A percentile compares a stretch with the other conserved stretches of the same genome.
These are phyloP conservation scores for Schizophyllum commune DNA, from an alignment of 1,284 basidiomycete species.

Conservation along the genomic window DNA sequence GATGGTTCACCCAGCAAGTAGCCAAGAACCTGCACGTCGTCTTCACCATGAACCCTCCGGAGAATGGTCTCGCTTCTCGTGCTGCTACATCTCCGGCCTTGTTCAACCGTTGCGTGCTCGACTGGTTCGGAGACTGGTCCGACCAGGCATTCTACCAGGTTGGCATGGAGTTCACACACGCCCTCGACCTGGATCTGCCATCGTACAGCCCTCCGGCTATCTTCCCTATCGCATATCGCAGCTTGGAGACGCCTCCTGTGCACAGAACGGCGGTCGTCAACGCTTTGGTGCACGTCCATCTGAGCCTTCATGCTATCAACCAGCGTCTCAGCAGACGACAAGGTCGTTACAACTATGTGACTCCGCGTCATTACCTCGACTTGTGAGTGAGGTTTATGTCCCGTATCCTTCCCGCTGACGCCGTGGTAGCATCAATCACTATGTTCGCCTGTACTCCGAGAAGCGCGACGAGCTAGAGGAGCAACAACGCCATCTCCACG, in stretches of 20 bases:
- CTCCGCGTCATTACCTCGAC: slow-evolving; percentile 96
- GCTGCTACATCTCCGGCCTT: slow-evolving; percentile 96
- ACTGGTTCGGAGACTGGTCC: slow-evolving; percentile 99
- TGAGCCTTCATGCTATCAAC: slow-evolving; percentile 86
- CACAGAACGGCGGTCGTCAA: slow-evolving; percentile 90
- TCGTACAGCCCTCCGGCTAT: slow-evolving; percentile 69
- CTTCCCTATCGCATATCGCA: slow-evolving; percentile 87
- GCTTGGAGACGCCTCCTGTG: slow-evolving; percentile 71
- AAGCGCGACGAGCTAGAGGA: slow-evolving; percentile 99
- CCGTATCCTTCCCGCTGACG: slow-evolving; percentile 7
- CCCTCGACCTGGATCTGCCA: slow-evolving; percentile 82
- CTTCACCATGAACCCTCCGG: slow-evolving; percentile 99
- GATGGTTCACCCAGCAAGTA: slow-evolving; percentile 96
- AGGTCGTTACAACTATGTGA: slow-evolving; percentile 94
- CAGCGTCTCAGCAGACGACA: slow-evolving; percentile 84
- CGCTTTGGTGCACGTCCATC: slow-evolving; percentile 89
- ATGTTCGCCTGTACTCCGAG: slow-evolving; percentile 92
- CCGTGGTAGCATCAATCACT: slow-evolving; percentile 82
- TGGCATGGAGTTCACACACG: slow-evolving; percentile 89
- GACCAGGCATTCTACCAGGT: slow-evolving; percentile 97
- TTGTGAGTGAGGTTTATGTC: slow-evolving; percentile 62
- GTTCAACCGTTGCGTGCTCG: slow-evolving; percentile 96
- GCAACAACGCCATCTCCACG: slow-evolving; percentile 97
- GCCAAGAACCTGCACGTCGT: slow-evolving; percentile 96
- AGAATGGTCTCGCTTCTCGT: slow-evolving; percentile 89